phyloP scores from a whole-genome alignment of 495 filamentous ascomycete genomes.

The Pyronema domesticum region DNA sequence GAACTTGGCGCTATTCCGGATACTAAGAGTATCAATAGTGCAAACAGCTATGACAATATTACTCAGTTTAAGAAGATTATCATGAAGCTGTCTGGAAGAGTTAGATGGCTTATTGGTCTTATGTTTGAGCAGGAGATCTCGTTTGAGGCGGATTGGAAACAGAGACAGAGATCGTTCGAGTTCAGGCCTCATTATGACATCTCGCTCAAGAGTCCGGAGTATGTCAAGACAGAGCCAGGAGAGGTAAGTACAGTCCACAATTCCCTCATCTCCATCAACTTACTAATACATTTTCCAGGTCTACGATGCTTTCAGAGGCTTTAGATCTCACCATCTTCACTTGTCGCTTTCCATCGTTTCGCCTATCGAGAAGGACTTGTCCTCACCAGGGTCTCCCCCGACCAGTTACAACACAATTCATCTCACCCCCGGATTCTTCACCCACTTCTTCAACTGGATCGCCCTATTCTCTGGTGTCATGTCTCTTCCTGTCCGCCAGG shows the following conservation, averaged over 20 bases:
- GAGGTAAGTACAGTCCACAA: conserved; percentile 23
- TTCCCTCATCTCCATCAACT: conserved; percentile 15
- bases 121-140: conserved; percentile 71
- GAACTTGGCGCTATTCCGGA: conserved; percentile 39
- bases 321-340: conserved; percentile 90
- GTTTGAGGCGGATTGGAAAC: conserved; percentile 26
- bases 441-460: conserved; percentile 98
- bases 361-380: conserved; percentile 65
- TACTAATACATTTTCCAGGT: conserved; percentile 23
- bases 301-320: conserved; percentile 86
- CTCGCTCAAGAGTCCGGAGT: conserved; percentile 58
- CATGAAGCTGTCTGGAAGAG: conserved; percentile 94
- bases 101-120: conserved; percentile 74
- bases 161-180: conserved; percentile 48
- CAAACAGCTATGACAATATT: conserved; percentile 48
- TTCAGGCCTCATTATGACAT: conserved; percentile 91
- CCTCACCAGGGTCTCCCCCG: conserved; percentile 53
- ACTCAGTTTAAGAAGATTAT: conserved; percentile 89
- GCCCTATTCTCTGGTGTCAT: conserved; percentile 85
- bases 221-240: conserved; percentile 39
- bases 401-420: conserved; percentile 90
- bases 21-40: conserved; percentile 42
- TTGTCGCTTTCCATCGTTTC: conserved; percentile 78
- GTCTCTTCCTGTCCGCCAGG: conserved; percentile 87
- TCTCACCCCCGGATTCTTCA: conserved; percentile 85